Conservation (phyloP, 169 alveolate genomes). For the Plasmodium chabaudi region DNA sequence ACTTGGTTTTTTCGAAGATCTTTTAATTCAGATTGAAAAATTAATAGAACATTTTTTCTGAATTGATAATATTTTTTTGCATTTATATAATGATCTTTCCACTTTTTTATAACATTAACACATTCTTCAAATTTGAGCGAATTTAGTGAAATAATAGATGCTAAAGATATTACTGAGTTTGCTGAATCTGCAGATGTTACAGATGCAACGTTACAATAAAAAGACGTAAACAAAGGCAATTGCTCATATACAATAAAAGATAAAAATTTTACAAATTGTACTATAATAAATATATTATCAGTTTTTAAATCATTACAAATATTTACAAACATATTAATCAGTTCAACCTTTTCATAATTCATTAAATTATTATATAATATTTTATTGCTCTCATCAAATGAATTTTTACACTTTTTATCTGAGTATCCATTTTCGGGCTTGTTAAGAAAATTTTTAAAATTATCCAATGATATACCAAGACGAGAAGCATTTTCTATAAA, state of each 20-base stretch:
- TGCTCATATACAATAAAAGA: constrained; percentile 71
- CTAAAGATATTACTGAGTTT: neutral
- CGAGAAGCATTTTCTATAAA: constrained; percentile 16
- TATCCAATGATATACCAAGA: constrained; percentile 1
- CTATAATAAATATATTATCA: constrained; percentile 39
- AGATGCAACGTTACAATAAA: constrained; percentile 40
- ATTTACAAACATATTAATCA: constrained; percentile 44
- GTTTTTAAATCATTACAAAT: constrained; percentile 64
- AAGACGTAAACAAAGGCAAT: constrained; percentile 66
- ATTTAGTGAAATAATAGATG: constrained; percentile 16
- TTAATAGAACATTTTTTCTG: constrained; percentile 42
- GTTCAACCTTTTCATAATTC: constrained; percentile 52
- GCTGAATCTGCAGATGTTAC: neutral
- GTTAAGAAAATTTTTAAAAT: constrained; percentile 6
- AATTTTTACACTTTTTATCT: neutral
- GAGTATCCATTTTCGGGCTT: neutral
- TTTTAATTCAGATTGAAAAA: constrained; percentile 55
- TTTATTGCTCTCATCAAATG: constrained; percentile 1
- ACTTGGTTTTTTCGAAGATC: constrained; percentile 19
- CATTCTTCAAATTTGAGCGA: constrained; percentile 43
- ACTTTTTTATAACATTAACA: constrained; percentile 30
- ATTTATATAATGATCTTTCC: constrained; percentile 42
- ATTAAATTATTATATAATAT: constrained; percentile 23
- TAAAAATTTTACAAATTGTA: constrained; percentile 55
- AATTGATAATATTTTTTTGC: constrained; percentile 33